Percentiles rank a stretch among this genome's conserved stretches.
Evolutionary conservation across 2,329 filamentous ascomycete genomes (phyloP).

Genomic region (Aspergillus luchuensis): DNA sequence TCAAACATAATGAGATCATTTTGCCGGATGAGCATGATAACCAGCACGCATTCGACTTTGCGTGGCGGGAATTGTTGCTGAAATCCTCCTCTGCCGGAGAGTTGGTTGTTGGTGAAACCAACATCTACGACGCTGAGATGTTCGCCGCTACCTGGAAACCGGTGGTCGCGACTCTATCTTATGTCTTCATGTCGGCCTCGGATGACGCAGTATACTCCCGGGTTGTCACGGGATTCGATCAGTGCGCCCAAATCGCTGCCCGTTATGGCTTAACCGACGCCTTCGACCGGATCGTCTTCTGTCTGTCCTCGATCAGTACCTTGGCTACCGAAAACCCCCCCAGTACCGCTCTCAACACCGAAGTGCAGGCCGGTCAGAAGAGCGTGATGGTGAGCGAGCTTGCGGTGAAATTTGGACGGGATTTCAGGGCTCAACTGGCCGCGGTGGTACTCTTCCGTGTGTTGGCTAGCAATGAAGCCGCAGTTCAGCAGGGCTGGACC

Average conservation of each 20-base stretch:
- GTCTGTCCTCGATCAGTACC: constrained; percentile 86
- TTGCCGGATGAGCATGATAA: constrained; percentile 97
- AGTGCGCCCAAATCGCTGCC: constrained; percentile 89
- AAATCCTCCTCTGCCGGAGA: constrained; percentile 78
- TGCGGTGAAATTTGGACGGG: constrained; percentile 89
- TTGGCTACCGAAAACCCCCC: constrained; percentile 73
- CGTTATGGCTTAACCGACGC: constrained; percentile 81
- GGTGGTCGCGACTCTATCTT: constrained; percentile 90
- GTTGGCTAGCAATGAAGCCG: constrained; percentile 77
- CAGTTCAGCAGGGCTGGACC: constrained; percentile 61
- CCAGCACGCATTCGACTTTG: constrained; percentile 93
- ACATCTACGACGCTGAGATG: constrained; percentile 96
- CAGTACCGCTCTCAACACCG: constrained; percentile 88
- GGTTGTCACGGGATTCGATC: constrained; percentile 91
- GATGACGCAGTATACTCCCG: constrained; percentile 94
- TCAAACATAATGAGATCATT: constrained; percentile 92
- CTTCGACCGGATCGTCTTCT: constrained; percentile 89
- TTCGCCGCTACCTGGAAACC: constrained; percentile 95
- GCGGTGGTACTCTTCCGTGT: constrained; percentile 95
- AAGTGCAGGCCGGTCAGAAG: constrained; percentile 87
- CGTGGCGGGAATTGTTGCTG: constrained; percentile 89
- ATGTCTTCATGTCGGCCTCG: constrained; percentile 98
- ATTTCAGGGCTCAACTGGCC: constrained; percentile 90
- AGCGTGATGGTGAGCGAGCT: constrained; percentile 99
- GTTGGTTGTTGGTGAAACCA: constrained; percentile 80